These are phyloP conservation scores for Luffa aegyptiaca DNA, from an alignment of 306 rosid species.

Conservation along the genomic window DNA sequence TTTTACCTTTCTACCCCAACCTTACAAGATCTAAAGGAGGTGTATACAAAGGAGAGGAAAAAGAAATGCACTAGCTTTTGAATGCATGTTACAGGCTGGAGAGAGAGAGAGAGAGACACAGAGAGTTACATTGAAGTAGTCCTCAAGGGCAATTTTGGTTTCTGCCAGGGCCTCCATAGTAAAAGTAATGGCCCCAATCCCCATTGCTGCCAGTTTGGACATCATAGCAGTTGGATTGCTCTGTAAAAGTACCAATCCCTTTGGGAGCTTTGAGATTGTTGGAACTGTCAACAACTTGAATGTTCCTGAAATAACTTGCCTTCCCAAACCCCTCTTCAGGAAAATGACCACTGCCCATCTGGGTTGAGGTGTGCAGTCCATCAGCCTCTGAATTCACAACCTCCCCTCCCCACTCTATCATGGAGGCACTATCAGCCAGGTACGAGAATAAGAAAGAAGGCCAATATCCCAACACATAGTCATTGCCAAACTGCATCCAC, in stretches of 20 bases:
- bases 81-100: slow-evolving; percentile 2
- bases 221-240: slow-evolving; percentile 89
- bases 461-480: slow-evolving; percentile 87
- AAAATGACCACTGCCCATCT: slow-evolving; percentile 93
- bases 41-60: neutral
- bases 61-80: neutral
- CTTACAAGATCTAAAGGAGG: neutral
- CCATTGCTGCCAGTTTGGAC: slow-evolving; percentile 84
- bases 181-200: slow-evolving; percentile 97
- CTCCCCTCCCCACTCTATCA: slow-evolving; percentile 99
- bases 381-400: slow-evolving; percentile 77
- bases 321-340: slow-evolving; percentile 96
- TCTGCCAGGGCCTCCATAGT: slow-evolving; percentile 98
- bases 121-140: neutral
- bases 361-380: slow-evolving; percentile 85
- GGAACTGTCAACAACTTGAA: slow-evolving; percentile 86
- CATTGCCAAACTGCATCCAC: slow-evolving; percentile 99
- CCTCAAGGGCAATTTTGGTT: slow-evolving; percentile 59
- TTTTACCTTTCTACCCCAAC: neutral
- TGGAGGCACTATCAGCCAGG: slow-evolving; percentile 87
- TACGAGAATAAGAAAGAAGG: slow-evolving; percentile 94
- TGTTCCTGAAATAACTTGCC: slow-evolving; percentile 79
- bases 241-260: slow-evolving; percentile 79
- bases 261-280: slow-evolving; percentile 96
- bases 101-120: neutral